phyloP scores from a whole-genome alignment of 306 rosid genomes.

The Coriaria nepalensis region DNA sequence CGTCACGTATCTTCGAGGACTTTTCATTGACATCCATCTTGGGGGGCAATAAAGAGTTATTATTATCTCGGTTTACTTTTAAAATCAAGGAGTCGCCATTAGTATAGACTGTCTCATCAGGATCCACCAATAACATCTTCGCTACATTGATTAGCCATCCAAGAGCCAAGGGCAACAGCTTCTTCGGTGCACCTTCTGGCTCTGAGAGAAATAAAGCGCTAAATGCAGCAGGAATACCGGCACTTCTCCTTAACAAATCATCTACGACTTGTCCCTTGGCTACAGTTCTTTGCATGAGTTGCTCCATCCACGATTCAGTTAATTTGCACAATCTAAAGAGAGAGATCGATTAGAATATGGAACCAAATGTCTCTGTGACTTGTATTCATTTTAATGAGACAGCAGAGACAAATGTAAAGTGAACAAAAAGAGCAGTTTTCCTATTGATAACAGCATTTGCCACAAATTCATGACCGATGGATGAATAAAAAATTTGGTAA shows the following conservation, averaged over 20 bases:
- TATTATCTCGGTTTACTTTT: conserved; percentile 19
- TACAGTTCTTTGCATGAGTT: conserved; percentile 83
- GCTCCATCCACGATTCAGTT: conserved; percentile 95
- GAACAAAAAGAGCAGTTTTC: too few species aligned
- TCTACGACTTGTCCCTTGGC: conserved; percentile 84
- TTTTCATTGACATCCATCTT: conserved; percentile 30
- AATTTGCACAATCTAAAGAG: conserved; percentile 64
- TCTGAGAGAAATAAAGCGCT: conserved; percentile 90
- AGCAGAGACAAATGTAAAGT: too few species aligned
- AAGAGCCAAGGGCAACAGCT: conserved; percentile 80
- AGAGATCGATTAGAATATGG: conserved; percentile 6
- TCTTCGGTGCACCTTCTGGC: conserved; percentile 96
- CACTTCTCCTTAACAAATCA: conserved; percentile 94
- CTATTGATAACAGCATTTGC: too few species aligned
- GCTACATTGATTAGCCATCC: conserved; percentile 88
- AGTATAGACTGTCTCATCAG: conserved; percentile 26
- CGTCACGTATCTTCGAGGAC: conserved; percentile 71
- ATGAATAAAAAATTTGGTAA: too few species aligned
- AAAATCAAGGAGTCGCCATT: conserved; percentile 24
- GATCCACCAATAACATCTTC: conserved; percentile 40
- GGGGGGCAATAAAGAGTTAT: conserved; percentile 12
- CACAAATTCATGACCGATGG: too few species aligned
- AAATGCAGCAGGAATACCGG: conserved; percentile 97
- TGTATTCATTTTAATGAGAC: too few species aligned
- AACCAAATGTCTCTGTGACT: too few species aligned